Evolutionary conservation across 371 early-diverging fungal genomes (phyloP), one percentile per base, ranked within the genome.

Genomic region (Haplosporangium sp.): DNA sequence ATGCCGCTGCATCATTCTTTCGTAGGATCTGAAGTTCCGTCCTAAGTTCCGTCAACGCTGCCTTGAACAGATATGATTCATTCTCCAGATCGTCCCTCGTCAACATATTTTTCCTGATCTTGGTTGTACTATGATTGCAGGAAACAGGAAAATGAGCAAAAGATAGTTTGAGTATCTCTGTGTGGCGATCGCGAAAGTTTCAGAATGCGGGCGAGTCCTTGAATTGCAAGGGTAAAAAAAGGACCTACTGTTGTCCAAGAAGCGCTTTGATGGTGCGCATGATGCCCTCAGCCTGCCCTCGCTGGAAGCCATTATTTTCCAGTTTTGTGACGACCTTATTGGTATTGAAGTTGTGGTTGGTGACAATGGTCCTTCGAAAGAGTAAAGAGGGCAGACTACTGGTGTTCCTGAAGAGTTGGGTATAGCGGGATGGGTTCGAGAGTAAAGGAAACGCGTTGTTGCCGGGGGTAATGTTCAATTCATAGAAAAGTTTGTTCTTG

Each of bases 1-100:
- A 81, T 20, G 87, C 84, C 18, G 92, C 89, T 29, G 91, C 91
- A 81, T 96, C 95, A 79, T 94, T 97, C 67, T 93, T 91, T 52
- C 96, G 90, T 56, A 95, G 82, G 46, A 94, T 86, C 59, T 94
- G 92, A 21, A 95, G 88, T 71, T 98, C 98, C 41, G 92, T 95
- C 59, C 95, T 86, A 50, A 97, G 86, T 69, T 96, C 95, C 16
- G 90, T 86, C 52, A 95, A 76, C 6, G 91, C 92, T 16, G 95
- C 94, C 59, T 90, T 89, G 80, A 91, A 92, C 64, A 93, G 66
- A 69, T 94, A 94, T 0, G 89, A 83, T 62, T 92, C 90, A 71
- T 87, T 87, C 59, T 79, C 92, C 4, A 92, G 80, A 57, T 90
- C 89, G 40, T 88, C 85, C 55, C 76, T 83, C 0, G 83, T 85